Conservation (phyloP, 257 asterid species). For the Cruciata laevipes region DNA sequence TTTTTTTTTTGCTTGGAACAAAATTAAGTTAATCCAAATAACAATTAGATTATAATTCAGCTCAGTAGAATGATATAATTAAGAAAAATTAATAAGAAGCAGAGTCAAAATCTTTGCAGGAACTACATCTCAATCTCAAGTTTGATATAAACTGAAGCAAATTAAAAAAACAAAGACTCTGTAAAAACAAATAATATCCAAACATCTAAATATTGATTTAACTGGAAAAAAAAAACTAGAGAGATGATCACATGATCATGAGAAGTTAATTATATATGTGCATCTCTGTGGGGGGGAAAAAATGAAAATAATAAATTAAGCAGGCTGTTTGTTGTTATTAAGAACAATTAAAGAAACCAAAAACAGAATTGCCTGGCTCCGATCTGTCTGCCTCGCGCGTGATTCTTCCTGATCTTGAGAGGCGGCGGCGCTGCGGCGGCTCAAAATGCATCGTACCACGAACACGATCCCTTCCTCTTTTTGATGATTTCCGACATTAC, state of each 20-base stretch:
- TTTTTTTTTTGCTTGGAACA: no score
- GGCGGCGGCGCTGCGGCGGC: conserved; percentile 9
- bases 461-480: conserved; percentile 15
- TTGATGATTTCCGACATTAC: conserved; percentile 14
- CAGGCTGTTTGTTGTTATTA: background rate
- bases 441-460: conserved; percentile 13
- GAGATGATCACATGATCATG: background rate
- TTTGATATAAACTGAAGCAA: background rate
- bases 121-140: conserved; percentile 1
- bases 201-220: background rate
- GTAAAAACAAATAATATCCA: background rate
- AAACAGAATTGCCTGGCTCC: conserved; percentile 71
- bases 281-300: background rate
- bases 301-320: background rate
- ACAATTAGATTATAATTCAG: no score
- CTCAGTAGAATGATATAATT: no score
- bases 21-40: no score
- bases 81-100: no score
- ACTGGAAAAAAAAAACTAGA: background rate
- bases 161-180: background rate
- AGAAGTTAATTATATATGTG: conserved; percentile 8
- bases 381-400: conserved; percentile 62
- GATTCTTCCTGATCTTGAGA: conserved; percentile 7
- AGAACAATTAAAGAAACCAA: conserved; percentile 4
- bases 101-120: background rate